A percentile compares a stretch with the other conserved stretches of the same genome.
phyloP scores from a whole-genome alignment of 768 basidiomycete species.

The Pleurotus pulmonarius region DNA sequence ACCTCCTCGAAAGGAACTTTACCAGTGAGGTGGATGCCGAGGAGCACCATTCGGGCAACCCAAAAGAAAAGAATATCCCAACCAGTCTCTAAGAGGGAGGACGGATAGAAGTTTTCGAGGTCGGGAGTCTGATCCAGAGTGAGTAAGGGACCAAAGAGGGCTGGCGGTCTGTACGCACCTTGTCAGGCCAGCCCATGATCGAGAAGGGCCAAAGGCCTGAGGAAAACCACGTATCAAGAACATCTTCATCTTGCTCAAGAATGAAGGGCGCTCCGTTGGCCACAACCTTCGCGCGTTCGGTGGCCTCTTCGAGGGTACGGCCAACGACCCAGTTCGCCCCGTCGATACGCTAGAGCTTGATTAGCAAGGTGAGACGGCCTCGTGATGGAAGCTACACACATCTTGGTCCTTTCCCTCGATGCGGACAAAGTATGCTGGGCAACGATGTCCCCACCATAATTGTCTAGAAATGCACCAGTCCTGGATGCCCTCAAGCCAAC shows the following conservation, averaged over 20 bases:
- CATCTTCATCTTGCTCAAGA: constrained; percentile 92
- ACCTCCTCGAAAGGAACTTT: constrained; percentile 95
- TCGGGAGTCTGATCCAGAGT: constrained; percentile 60
- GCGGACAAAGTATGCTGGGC: constrained; percentile 89
- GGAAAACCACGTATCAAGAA: constrained; percentile 99
- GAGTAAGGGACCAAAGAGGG: not conserved
- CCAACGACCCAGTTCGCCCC: constrained; percentile 92
- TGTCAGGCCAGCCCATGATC: constrained; percentile 96
- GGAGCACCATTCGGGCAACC: constrained; percentile 97
- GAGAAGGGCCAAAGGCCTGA: constrained; percentile 98
- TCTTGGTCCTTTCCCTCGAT: constrained; percentile 76
- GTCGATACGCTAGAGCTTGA: constrained; percentile 46
- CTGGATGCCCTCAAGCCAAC: constrained; percentile 93
- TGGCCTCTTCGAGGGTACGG: constrained; percentile 72
- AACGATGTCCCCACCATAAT: constrained; percentile 98
- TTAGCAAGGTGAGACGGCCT: too few relatives aligned
- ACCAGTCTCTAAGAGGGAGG: constrained; percentile 91
- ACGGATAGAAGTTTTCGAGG: constrained; percentile 79
- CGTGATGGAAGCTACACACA: constrained; percentile 30
- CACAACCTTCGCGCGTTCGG: constrained; percentile 63
- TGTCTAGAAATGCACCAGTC: constrained; percentile 99
- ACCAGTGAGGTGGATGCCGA: constrained; percentile 86
- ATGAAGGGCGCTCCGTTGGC: constrained; percentile 67
- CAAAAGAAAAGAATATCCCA: constrained; percentile 99
- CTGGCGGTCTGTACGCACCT: constrained; percentile 38